phyloP scores from a whole-genome alignment of 768 basidiomycete genomes.

The Mycena venus region DNA sequence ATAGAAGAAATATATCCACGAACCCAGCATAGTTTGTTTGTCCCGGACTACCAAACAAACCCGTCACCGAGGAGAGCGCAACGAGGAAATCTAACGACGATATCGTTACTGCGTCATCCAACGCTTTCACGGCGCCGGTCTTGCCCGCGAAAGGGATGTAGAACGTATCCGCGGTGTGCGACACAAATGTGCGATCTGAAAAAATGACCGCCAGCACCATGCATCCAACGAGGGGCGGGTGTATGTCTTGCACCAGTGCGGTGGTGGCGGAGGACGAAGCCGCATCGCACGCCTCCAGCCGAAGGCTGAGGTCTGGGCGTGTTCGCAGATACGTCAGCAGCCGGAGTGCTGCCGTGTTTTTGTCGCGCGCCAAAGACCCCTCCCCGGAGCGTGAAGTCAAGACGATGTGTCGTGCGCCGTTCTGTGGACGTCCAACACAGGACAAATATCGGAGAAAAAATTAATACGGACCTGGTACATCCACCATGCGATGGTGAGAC shows the following conservation, averaged over 20 bases:
- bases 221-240: slow-evolving; percentile 46
- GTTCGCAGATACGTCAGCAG: slow-evolving; percentile 45
- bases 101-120: too few species aligned
- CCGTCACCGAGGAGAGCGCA: slow-evolving; percentile 47
- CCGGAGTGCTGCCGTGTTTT: too few species aligned
- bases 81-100: slow-evolving; percentile 51
- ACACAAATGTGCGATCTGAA: too few species aligned
- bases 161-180: too few species aligned
- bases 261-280: slow-evolving; percentile 37
- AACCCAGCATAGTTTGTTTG: slow-evolving; percentile 56
- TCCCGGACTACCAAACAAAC: slow-evolving; percentile 50
- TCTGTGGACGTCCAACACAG: too few species aligned
- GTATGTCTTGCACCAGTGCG: slow-evolving; percentile 41
- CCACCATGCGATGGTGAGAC: too few species aligned
- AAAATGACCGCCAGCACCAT: slow-evolving; percentile 48
- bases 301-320: slow-evolving; percentile 44
- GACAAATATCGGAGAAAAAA: too few species aligned
- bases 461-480: too few species aligned
- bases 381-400: too few species aligned
- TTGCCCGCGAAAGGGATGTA: slow-evolving; percentile 44
- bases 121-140: slow-evolving; percentile 43
- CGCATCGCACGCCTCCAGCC: slow-evolving; percentile 48
- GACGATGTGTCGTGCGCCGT: too few species aligned
- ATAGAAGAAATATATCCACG: too few species aligned
- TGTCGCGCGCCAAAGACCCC: too few species aligned